Evolutionary conservation across 2,329 filamentous ascomycete genomes (phyloP), one percentile per base, ranked within the genome.

Genomic region (Pestalotiopsis fici): DNA sequence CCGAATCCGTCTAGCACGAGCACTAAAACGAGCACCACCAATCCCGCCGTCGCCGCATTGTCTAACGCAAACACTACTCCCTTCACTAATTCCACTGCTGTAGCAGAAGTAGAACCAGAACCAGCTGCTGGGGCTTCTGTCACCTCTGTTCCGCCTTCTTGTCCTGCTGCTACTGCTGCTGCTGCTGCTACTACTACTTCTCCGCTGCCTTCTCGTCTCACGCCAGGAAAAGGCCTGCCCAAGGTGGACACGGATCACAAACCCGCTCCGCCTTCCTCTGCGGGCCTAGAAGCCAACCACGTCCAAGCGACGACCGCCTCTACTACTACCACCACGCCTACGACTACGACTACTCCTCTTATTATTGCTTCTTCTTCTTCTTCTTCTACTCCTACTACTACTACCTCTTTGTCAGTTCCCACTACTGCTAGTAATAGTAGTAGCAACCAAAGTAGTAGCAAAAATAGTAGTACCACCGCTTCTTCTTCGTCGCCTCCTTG

Each of bases 1-100:
- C 56, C 63, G 21, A 43, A 57, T 37, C 55, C 64, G 63, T 39
- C 39, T 50, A 65, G 64, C 64, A 68, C 35, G 60, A 54, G 25
- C 62, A 64, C 54, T 47, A 57, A 21, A 31, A 47, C 61, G 37
- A 12, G 61, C 43, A 50, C 61, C 37, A 64, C 37, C 43, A n/a
- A 39, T 35, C 23, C 25, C 54, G 18, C 64, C 37, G 37, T 18
- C 54, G 43, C 66, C 59, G 59, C 59, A 61, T 61, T 63, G 60
- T 60, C 43, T 50, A 37, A 65, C 63, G 39, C 56, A 37, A 64
- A 61, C 50, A 64, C 50, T 27, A n/a, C 31, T 35, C 31, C 31
- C 31, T 35, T 18, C 23, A 64, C 62, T 47, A 60, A 13, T 35
- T 27, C 43, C 37, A 67, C 35, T 37, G 23, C 35, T 23, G 31